A percentile compares a stretch with the other conserved stretches of the same genome.
Conservation (phyloP, 1,284 basidiomycete species). For the Pyrrhoderma noxium region DNA sequence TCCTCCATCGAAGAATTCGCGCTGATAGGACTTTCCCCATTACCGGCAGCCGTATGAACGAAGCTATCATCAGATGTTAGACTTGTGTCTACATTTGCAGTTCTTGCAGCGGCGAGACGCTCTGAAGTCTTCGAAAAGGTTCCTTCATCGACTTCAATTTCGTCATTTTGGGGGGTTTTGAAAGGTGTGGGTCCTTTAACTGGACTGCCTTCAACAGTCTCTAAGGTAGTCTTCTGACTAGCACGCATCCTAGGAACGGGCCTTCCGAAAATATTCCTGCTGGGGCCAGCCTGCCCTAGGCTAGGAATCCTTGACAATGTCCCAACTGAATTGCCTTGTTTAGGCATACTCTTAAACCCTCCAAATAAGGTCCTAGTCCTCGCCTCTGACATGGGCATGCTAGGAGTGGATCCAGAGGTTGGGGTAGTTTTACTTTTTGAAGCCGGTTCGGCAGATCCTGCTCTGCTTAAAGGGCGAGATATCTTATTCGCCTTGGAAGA, state of each 20-base stretch:
- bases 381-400: background rate
- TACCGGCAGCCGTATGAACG: slow-evolving; percentile 26
- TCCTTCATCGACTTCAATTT: slow-evolving; percentile 5
- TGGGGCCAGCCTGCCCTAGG: background rate
- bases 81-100: slow-evolving; percentile 1
- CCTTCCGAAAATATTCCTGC: slow-evolving; percentile 4
- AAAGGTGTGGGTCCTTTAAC: slow-evolving; percentile 37
- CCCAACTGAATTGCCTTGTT: too few species aligned
- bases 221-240: slow-evolving; percentile 58
- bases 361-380: too few species aligned
- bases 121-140: background rate
- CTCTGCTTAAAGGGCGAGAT: slow-evolving; percentile 5
- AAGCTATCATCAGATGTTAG: slow-evolving; percentile 11
- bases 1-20: background rate
- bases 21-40: slow-evolving; percentile 13
- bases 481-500: background rate
- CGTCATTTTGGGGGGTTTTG: slow-evolving; percentile 22
- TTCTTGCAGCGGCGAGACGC: too few species aligned
- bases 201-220: slow-evolving; percentile 51
- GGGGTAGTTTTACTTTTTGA: background rate
- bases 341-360: too few species aligned
- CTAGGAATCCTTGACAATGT: background rate
- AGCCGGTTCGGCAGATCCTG: slow-evolving; percentile 6
- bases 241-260: slow-evolving; percentile 31
- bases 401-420: background rate